A percentile compares a stretch with the other conserved stretches of the same genome.
Evolutionary conservation across 768 basidiomycete genomes (phyloP).

Genomic region (Leccinum sublutescens): DNA sequence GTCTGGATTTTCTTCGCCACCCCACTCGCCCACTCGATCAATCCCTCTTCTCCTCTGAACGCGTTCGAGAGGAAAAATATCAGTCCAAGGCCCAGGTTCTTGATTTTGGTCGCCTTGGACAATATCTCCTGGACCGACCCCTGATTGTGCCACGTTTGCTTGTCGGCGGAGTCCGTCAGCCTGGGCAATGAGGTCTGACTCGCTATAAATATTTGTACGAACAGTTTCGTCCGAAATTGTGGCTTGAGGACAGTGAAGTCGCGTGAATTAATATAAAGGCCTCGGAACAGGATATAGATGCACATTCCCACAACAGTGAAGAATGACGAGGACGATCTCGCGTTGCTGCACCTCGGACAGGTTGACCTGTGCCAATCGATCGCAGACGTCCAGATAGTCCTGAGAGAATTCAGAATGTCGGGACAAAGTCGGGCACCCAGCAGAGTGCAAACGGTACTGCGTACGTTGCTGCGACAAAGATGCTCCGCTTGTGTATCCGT

Average conservation of each 20-base stretch:
- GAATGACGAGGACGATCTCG: slow-evolving; percentile 87
- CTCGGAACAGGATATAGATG: slow-evolving; percentile 18
- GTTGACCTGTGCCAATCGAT: slow-evolving; percentile 79
- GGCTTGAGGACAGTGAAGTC: slow-evolving; percentile 78
- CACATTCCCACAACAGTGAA: slow-evolving; percentile 93
- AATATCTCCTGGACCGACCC: slow-evolving; percentile 74
- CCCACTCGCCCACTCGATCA: slow-evolving; percentile 64
- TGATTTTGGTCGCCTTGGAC: slow-evolving; percentile 64
- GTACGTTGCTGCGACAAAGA: slow-evolving; percentile 90
- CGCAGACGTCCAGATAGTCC: slow-evolving; percentile 97
- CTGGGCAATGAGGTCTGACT: slow-evolving; percentile 75
- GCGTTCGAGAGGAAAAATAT: slow-evolving; percentile 62
- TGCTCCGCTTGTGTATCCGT: slow-evolving; percentile 60
- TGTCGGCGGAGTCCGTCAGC: slow-evolving; percentile 38
- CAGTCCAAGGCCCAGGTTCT: slow-evolving; percentile 71
- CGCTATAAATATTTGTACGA: slow-evolving; percentile 67
- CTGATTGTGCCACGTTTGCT: slow-evolving; percentile 49
- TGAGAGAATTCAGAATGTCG: slow-evolving; percentile 30
- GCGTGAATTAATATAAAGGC: slow-evolving; percentile 10
- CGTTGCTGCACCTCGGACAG: slow-evolving; percentile 89
- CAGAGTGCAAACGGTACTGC: slow-evolving; percentile 20
- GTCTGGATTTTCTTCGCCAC: slow-evolving; percentile 70
- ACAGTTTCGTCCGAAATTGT: slow-evolving; percentile 55
- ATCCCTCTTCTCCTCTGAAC: slow-evolving; percentile 40
- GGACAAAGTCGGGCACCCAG: background rate